Base-by-base conservation (phyloP, 2,329 filamentous ascomycete genomes). In the Cladosporium cucumerinum region DNA sequence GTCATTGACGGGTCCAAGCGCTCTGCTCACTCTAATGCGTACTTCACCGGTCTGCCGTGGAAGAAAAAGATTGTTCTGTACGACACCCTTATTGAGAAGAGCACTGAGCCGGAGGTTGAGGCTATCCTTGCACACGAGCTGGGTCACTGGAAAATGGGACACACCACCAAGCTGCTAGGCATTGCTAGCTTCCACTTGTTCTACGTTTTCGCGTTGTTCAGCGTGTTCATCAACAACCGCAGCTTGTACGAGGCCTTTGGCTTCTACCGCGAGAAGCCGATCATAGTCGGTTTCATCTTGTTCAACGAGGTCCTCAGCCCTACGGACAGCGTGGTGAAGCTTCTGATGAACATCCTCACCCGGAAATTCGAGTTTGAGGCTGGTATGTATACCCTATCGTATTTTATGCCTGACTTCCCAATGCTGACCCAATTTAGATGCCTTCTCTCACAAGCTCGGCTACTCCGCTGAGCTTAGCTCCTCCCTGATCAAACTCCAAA, bases 21-120 rank as follows among this genome's bases (percentile, higher is more conserved):
- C 72, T 92, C 89, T 75, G 90, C 91, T 26, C 92, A 96, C 80
- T 93, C 89, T 80, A 96, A 96, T 75, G 91, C 92, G 23, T 96
- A 96, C 80, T 99, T 99, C 82, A 97, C 96, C 73, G 95, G 95
- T 66, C 86, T 99, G 64, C 95, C 95, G 49, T 99, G 94, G 93
- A 97, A 97, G 86, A 98, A 98, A 86, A 96, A 98, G 82, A 99
- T 99, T 82, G 95, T 99, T 74, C 96, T 99, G 75, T 99, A 97
- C 77, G 95, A 99, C 77, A 99, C 96, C 5, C 81, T 99, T 68
- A 93, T 99, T 68, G 94, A 97, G 80, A 97, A 98, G 86, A 95
- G 90, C 77, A 87, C 93, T 68, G 88, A 91, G 4, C 86, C 95
- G 74, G 95, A 99, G 79, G 93, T 99, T 48, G 92, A 97, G 66